These are phyloP conservation scores for Plasmodium gaboni DNA, from an alignment of 169 alveolate genomes.

Conservation along the genomic window DNA sequence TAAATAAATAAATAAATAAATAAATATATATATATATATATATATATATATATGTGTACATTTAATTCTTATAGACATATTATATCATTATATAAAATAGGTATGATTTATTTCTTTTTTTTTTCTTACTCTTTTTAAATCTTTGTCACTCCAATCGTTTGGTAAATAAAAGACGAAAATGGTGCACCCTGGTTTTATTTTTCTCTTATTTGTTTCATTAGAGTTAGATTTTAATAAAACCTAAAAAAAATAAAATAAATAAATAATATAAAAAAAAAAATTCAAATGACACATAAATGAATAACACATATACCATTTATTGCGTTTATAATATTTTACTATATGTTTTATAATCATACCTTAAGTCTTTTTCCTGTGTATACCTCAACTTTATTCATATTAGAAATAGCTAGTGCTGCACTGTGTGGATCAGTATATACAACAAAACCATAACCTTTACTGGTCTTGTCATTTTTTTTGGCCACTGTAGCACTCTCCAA, in stretches of 20 bases:
- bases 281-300: neutral
- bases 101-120: neutral
- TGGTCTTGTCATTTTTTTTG: conserved; percentile 70
- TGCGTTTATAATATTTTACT: neutral
- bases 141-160: conserved; percentile 77
- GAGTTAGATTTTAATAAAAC: conserved; percentile 62
- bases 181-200: conserved; percentile 74
- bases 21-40: neutral
- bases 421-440: conserved; percentile 90
- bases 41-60: neutral
- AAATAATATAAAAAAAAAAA: neutral
- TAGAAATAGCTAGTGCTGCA: conserved; percentile 91
- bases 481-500: conserved; percentile 75
- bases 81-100: neutral
- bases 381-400: conserved; percentile 81
- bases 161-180: conserved; percentile 74
- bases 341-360: conserved; percentile 21
- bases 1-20: neutral
- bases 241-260: conserved; percentile 7
- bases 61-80: neutral
- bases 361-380: conserved; percentile 61
- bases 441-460: conserved; percentile 92
- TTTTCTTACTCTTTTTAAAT: conserved; percentile 52
- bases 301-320: neutral
- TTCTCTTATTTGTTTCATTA: conserved; percentile 57